These are phyloP conservation scores for Colletotrichum lindemuthianum DNA, from an alignment of 2,329 filamentous ascomycete species.

Conservation along the genomic window DNA sequence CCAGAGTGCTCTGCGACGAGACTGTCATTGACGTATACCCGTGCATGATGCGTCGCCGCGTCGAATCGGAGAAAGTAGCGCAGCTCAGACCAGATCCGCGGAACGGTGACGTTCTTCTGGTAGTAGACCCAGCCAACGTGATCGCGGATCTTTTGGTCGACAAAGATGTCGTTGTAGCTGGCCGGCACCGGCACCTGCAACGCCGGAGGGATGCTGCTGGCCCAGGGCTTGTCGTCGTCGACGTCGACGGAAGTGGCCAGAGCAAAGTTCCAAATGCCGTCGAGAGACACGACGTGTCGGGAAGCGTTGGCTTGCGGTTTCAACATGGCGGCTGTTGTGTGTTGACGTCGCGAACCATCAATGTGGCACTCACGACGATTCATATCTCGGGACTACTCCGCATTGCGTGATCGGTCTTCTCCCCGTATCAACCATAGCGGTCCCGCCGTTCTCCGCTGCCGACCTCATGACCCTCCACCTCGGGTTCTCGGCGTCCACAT, in stretches of 20 bases:
- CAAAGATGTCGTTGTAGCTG: constrained; percentile 42
- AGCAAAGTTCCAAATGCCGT: constrained; percentile 42
- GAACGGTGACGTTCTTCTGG: constrained; percentile 41
- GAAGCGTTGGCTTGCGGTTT: constrained; percentile 36
- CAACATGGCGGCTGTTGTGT: constrained; percentile 27
- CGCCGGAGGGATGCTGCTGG: constrained; percentile 43
- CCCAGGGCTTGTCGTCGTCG: constrained; percentile 34
- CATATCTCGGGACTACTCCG: too few species aligned
- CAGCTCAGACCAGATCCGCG: constrained; percentile 35
- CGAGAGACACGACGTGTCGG: constrained; percentile 37
- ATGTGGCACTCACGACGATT: too few species aligned
- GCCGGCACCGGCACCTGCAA: constrained; percentile 40
- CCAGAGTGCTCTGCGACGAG: constrained; percentile 41
- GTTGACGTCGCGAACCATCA: not conserved
- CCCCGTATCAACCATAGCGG: too few species aligned
- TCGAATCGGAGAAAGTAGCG: constrained; percentile 41
- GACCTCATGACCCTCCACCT: too few species aligned
- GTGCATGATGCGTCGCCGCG: constrained; percentile 42
- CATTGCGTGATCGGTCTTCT: too few species aligned
- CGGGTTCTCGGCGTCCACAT: too few species aligned
- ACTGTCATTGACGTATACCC: constrained; percentile 41
- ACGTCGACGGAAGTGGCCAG: constrained; percentile 25
- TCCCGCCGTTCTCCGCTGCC: too few species aligned
- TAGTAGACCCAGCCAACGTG: constrained; percentile 47
- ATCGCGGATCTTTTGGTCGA: constrained; percentile 39